Base-by-base conservation (phyloP, 2,329 filamentous ascomycete genomes). In the Didymella pinodella region DNA sequence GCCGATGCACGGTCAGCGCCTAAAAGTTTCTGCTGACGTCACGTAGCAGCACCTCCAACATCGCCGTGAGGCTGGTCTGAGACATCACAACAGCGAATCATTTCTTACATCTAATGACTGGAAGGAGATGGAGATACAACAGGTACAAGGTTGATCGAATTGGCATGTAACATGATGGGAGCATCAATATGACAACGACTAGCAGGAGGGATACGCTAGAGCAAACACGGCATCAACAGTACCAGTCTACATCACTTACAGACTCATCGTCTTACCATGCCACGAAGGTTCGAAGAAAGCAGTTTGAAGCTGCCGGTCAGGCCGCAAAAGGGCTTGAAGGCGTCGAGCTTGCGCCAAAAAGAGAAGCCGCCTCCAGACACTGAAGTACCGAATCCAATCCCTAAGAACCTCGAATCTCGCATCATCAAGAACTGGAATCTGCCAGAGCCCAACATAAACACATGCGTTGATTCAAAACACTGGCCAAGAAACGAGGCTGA, bases 1-100 rank as follows among this genome's bases (percentile, higher is more conserved):
- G 41, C 40, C 11, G 20, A 59, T 54, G 56, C 56, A 59, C 56
- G 56, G 56, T 51, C 50, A 18, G 31, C 51, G 34, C 34, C 22
- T 53, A 54, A 59, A 59, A 59, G 46, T 54, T 55, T 60, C 48
- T 60, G 57, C 52, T 60, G 57, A 60, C 57, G 57, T 60, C 57
- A 60, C 52, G 57, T 52, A 22, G 36, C 43, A 52, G 51, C 48
- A 55, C 52, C 52, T 52, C 38, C 47, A 26, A 47, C 20, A 41
- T 45, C 41, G 32, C 28, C 7, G 7, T 45, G 16, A 29, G 46
- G 32, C 47, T 54, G 47, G 12, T 3, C 22, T 18, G 20, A 32
- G 22, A 22, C 40, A 25, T 43, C 28, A 51, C 56, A 46, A 49
- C 49, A 29, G 16, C 22, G 20, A 7, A 40, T 22, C 41, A 18